These are phyloP conservation scores for Ascoidea asiatica DNA, from an alignment of 805 yeast species.

Conservation along the genomic window DNA sequence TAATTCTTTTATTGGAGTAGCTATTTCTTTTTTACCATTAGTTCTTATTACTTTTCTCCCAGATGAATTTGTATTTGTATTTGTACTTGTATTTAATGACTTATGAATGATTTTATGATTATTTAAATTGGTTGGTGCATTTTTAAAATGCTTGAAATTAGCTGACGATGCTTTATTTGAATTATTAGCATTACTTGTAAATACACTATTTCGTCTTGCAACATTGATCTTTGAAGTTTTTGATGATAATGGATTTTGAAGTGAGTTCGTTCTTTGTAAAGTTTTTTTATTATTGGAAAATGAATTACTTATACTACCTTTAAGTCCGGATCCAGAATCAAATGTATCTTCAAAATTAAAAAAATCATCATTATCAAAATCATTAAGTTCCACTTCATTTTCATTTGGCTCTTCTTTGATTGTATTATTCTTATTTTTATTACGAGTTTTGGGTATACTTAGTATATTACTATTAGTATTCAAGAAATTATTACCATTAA, in stretches of 20 bases:
- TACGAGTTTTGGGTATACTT: conserved; percentile 1
- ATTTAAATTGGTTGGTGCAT: conserved; percentile 5
- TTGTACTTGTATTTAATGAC: conserved; percentile 1
- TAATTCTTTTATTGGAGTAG: conserved; percentile 6
- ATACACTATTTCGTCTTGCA: background rate
- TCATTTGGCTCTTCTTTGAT: background rate
- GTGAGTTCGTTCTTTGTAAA: background rate
- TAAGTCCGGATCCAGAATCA: background rate
- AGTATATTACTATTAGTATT: background rate
- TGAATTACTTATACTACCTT: background rate
- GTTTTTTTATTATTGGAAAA: background rate
- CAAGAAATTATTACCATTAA: conserved; percentile 1
- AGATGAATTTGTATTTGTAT: background rate
- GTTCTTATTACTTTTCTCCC: background rate
- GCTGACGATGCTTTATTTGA: background rate
- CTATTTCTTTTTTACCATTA: conserved; percentile 2
- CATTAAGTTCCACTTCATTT: background rate
- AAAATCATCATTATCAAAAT: background rate
- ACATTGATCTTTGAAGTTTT: conserved; percentile 1
- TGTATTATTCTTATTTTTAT: background rate
- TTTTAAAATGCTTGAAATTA: background rate
- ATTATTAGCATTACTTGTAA: too few species aligned
- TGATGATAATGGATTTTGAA: background rate
- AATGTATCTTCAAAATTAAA: conserved; percentile 1
- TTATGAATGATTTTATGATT: conserved; percentile 8